Percentiles rank a stretch among this genome's conserved stretches.
These are phyloP conservation scores for Isoetes taiwanensis DNA, from an alignment of 75 land plant genomes.

Conservation along the genomic window DNA sequence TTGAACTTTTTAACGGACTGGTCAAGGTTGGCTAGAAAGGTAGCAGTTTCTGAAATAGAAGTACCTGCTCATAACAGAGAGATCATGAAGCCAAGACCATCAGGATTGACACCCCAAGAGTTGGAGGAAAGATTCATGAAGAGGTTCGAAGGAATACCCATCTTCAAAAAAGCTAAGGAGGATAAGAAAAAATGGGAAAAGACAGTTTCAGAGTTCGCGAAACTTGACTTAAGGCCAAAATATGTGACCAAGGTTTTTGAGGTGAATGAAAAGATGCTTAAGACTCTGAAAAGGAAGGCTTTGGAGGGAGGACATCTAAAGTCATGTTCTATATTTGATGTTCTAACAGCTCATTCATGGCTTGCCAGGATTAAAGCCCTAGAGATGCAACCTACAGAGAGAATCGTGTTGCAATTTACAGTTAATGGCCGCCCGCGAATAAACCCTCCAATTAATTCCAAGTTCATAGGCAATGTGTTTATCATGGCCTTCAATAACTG, in stretches of 20 bases:
- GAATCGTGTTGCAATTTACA: background rate
- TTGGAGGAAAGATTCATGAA: background rate
- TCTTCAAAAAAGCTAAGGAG: background rate
- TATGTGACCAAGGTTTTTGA: background rate
- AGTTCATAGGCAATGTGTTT: slow-evolving; percentile 2
- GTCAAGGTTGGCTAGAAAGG: background rate
- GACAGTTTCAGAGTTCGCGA: background rate
- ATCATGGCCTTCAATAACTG: background rate
- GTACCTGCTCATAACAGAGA: background rate
- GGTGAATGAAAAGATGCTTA: background rate
- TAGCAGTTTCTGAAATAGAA: background rate
- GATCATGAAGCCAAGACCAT: background rate
- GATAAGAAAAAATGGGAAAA: background rate
- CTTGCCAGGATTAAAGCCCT: slow-evolving; percentile 2
- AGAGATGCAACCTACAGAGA: background rate
- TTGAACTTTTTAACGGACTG: background rate
- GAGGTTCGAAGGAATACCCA: slow-evolving; percentile 3
- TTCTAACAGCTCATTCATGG: background rate
- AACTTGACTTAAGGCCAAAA: background rate
- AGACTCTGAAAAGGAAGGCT: background rate
- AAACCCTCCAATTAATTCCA: background rate
- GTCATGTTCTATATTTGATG: background rate
- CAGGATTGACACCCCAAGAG: background rate
- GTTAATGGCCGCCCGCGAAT: background rate
- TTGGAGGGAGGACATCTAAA: background rate